phyloP scores from a whole-genome alignment of 2,329 filamentous ascomycete species.

The Aspergillus ustus region DNA sequence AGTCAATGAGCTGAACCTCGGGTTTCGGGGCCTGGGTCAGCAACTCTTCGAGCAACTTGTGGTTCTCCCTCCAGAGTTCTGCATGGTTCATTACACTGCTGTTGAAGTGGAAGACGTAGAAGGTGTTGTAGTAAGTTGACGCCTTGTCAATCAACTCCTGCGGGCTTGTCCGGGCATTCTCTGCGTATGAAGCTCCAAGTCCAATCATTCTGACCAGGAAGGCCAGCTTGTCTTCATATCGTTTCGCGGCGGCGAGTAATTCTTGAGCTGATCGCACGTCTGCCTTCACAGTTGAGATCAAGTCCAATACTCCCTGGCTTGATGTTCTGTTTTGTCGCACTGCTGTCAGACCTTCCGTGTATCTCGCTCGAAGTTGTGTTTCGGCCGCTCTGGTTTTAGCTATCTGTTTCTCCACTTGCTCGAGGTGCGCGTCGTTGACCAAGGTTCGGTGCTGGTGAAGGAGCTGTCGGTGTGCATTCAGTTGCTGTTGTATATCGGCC shows the following conservation, averaged over 20 bases:
- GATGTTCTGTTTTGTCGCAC: background rate
- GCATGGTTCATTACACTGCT: background rate
- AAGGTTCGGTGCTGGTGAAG: background rate
- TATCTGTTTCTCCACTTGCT: background rate
- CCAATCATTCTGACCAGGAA: slow-evolving; percentile 3
- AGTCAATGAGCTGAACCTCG: slow-evolving; percentile 4
- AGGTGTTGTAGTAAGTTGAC: background rate
- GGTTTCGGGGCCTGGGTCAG: background rate
- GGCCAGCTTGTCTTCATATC: slow-evolving; percentile 4
- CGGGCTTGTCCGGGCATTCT: background rate
- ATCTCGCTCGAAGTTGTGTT: background rate
- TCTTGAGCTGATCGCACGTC: background rate
- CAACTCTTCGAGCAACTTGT: slow-evolving; percentile 4
- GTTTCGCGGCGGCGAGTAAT: background rate
- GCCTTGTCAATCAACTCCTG: background rate
- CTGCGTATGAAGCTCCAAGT: background rate
- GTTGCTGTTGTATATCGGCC: background rate
- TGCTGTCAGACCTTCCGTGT: background rate
- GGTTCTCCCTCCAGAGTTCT: slow-evolving; percentile 1
- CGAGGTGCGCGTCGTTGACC: background rate
- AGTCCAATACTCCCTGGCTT: slow-evolving; percentile 1
- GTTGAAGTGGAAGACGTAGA: slow-evolving; percentile 13
- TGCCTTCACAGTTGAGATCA: background rate
- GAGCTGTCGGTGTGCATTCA: slow-evolving; percentile 3
- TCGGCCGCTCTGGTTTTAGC: background rate